Evolutionary conservation across 202 grass and related monocot species (phyloP), one percentile per base, ranked within the genome.

Genomic region (Musa balbisiana): DNA sequence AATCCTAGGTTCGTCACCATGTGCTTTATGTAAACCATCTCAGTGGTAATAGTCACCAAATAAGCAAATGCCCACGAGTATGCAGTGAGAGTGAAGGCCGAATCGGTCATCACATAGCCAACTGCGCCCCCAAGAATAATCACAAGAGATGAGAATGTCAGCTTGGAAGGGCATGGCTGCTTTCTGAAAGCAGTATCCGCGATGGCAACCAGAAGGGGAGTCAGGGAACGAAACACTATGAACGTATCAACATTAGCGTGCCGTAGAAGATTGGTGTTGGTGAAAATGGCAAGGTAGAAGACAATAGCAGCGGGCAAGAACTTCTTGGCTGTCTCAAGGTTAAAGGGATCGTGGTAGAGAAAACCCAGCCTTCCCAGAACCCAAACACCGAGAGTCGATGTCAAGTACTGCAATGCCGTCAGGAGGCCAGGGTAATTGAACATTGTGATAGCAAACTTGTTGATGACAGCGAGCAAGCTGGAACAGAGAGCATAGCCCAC

Each of bases 11-110:
- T 92, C 10, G 80, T 89, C 23, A 92, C 90, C 72, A 92, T 89
- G 80, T 89, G 87, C 87, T 92, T 92, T 50, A 92, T 87, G 76
- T 92, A 87, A 58, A 92, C 90, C 87, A 92, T 89, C 74, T 92
- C 87, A 70, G 82, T 92, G 6, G 87, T 85, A 54, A 92, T 92
- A 51, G 82, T 92, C 49, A 85, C 62, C 29, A 92, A 79, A 72
- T 92, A 92, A 17, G 90, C 87, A 1, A 85, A 24, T 2, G 90
- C 90, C 90, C 87, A 92, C 0, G 80, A 85, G 79, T 92, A 92
- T 3, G 90, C 90, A 0, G 85, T 85, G 73, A 92, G 74, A 59
- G 77, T 87, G 64, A 92, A 92, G 14, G 65, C 87, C 1, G 84
- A 85, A 83, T 89, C 85, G 26, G 90, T 92, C 69, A 83, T 73